Evolutionary conservation across 2,329 filamentous ascomycete genomes (phyloP).

Genomic region (Talaromyces sp.): DNA sequence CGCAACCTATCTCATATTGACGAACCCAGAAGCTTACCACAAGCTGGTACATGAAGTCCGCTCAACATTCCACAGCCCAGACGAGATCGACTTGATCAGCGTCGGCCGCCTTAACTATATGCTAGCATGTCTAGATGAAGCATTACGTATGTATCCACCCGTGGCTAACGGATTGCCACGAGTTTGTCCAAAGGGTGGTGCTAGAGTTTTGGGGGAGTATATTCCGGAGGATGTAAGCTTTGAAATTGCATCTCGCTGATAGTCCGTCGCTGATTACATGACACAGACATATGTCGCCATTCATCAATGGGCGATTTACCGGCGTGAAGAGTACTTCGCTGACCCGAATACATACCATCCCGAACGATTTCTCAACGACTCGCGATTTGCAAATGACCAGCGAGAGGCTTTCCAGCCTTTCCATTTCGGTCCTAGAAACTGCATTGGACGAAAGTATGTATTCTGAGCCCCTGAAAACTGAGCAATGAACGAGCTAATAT

Average conservation of each 20-base stretch:
- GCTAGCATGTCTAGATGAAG: slow-evolving; percentile 43
- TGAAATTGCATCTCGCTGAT: not conserved
- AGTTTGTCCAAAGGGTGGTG: slow-evolving; percentile 22
- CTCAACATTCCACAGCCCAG: slow-evolving; percentile 31
- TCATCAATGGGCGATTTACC: slow-evolving; percentile 47
- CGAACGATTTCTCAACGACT: slow-evolving; percentile 36
- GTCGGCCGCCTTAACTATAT: slow-evolving; percentile 38
- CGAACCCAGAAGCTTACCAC: slow-evolving; percentile 29
- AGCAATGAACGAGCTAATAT: not conserved
- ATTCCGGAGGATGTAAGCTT: slow-evolving; percentile 23
- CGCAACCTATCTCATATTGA: slow-evolving; percentile 41
- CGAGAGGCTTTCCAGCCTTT: slow-evolving; percentile 50
- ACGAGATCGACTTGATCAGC: slow-evolving; percentile 40
- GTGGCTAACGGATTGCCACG: slow-evolving; percentile 25
- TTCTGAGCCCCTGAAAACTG: not conserved
- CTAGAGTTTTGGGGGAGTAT: slow-evolving; percentile 21
- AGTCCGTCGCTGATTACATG: not conserved
- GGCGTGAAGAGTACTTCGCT: slow-evolving; percentile 45
- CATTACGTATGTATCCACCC: slow-evolving; percentile 43
- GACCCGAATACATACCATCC: slow-evolving; percentile 48
- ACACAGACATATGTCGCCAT: slow-evolving; percentile 43
- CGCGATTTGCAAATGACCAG: slow-evolving; percentile 42
- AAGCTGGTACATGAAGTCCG: slow-evolving; percentile 43
- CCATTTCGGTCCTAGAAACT: slow-evolving; percentile 49
- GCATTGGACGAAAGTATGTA: slow-evolving; percentile 51